phyloP scores from a whole-genome alignment of 345 rosid species.

The Diplotaxis tenuifolia region DNA sequence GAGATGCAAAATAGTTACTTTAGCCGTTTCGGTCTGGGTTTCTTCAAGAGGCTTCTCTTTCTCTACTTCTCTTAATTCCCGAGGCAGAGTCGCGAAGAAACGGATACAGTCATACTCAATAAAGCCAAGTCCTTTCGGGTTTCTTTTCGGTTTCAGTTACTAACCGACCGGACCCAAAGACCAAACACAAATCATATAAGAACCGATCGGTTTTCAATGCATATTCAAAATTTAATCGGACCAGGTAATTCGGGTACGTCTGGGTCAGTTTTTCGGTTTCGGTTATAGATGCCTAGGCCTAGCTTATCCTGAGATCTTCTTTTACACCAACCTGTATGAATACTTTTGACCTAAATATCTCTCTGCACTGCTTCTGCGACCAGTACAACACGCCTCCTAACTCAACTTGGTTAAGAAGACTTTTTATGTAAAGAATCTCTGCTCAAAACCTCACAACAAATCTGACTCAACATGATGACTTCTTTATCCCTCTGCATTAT shows the following conservation, averaged over 20 bases:
- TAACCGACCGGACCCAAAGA: background rate
- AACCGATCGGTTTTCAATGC: background rate
- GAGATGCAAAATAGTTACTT: background rate
- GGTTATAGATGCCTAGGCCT: background rate
- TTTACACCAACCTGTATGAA: no score
- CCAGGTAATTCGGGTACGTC: background rate
- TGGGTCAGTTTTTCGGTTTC: background rate
- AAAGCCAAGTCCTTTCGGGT: background rate
- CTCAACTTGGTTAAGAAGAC: background rate
- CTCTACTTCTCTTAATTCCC: background rate
- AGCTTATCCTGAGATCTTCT: no score
- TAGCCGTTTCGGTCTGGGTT: background rate
- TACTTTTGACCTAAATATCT: background rate
- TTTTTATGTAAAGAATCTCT: background rate
- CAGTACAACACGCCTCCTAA: background rate
- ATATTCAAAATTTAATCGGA: background rate
- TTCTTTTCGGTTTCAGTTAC: background rate
- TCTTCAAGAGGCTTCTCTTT: background rate
- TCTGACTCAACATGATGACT: background rate
- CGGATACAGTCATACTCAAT: no score
- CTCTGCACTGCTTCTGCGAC: background rate
- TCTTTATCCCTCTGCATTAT: background rate
- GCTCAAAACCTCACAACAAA: background rate
- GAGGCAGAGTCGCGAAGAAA: background rate
- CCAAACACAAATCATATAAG: background rate